Evolutionary conservation across 2,329 filamentous ascomycete genomes (phyloP), one percentile per base, ranked within the genome.

Genomic region (Clonostachys rhizophaga): DNA sequence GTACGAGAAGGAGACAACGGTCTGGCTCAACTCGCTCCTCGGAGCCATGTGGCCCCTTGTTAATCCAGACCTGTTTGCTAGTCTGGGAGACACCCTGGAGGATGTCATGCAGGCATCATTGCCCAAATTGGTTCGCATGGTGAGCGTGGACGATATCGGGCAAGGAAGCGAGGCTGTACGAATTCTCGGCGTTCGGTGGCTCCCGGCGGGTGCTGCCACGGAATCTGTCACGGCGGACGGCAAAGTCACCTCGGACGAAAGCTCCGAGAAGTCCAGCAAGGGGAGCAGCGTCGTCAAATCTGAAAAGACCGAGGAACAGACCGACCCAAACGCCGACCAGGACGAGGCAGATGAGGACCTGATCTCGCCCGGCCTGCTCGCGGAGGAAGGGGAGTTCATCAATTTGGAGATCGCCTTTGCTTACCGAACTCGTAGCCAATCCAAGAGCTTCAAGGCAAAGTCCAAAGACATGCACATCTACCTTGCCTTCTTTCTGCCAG

Each of bases 101-200:
- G 87, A 90, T 60, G 83, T 90, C 43, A 90, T 90, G 87, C 87
- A 90, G 65, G 86, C 86, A 3, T 87, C 83, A 9, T 66, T 89
- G 16, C 85, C 87, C 1, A 81, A 76, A 48, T 63, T 86, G 35
- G 75, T 89, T 34, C 79, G 86, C 43, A 89, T 89, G 86, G 83
- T 89, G 40, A 84, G 83, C 46, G 80, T 89, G 8, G 85, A 89
- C 43, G 86, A 90, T 52, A 78, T 90, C 49, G 86, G 86, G 0
- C 86, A 91, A 62, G 87, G 87, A 8, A 88, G 80, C 50, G 86
- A 89, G 57, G 74, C 83, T 1, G 57, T 90, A 36, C 78, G 86
- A 2, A 84, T 90, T 47, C 73, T 90, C 2, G 86, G 87, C 4
- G 68, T 91, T 36, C 74, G 83, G 44, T 89, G 86, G 83, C 69